A percentile compares a stretch with the other conserved stretches of the same genome.
Conservation (phyloP, 2,329 filamentous ascomycete genomes). For the Trichoderma asperellum region DNA sequence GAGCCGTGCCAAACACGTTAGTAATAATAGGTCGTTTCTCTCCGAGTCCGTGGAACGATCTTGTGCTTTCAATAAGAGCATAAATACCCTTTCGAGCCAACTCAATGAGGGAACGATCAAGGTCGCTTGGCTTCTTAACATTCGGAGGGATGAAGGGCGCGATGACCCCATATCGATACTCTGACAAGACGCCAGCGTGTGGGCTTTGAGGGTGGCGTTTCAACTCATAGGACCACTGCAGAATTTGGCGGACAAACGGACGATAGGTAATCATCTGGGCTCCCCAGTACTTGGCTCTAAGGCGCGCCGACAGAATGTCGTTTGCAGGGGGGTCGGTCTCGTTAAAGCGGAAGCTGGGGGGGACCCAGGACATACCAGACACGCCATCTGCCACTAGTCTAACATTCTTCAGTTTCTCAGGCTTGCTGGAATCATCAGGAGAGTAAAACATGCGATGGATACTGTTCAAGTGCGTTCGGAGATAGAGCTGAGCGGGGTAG, state of each 20-base stretch:
- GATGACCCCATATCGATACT: slow-evolving; percentile 44
- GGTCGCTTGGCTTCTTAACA: slow-evolving; percentile 44
- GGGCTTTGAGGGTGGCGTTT: slow-evolving; percentile 42
- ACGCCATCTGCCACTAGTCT: slow-evolving; percentile 50
- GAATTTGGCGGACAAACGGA: slow-evolving; percentile 66
- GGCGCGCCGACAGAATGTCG: slow-evolving; percentile 79
- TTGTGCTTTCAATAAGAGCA: slow-evolving; percentile 82
- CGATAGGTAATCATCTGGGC: slow-evolving; percentile 88
- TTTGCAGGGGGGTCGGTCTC: slow-evolving; percentile 71
- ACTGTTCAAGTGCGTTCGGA: slow-evolving; percentile 66
- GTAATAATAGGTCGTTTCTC: slow-evolving; percentile 78
- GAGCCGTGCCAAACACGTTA: slow-evolving; percentile 94
- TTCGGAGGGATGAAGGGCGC: slow-evolving; percentile 46
- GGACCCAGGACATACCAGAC: slow-evolving; percentile 52
- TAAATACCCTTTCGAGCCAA: slow-evolving; percentile 67
- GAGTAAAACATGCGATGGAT: slow-evolving; percentile 63
- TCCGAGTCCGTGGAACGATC: slow-evolving; percentile 72
- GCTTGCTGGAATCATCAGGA: slow-evolving; percentile 43
- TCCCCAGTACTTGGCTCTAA: slow-evolving; percentile 94
- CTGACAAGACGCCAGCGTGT: slow-evolving; percentile 40
- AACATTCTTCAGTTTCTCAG: slow-evolving; percentile 51
- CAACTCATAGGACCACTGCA: slow-evolving; percentile 52
- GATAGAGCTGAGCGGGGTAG: slow-evolving; percentile 66
- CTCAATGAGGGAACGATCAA: slow-evolving; percentile 53
- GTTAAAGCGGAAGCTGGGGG: slow-evolving; percentile 57